Base-by-base conservation (phyloP, 2,329 filamentous ascomycete species). In the Dichotomopilus funicola region DNA sequence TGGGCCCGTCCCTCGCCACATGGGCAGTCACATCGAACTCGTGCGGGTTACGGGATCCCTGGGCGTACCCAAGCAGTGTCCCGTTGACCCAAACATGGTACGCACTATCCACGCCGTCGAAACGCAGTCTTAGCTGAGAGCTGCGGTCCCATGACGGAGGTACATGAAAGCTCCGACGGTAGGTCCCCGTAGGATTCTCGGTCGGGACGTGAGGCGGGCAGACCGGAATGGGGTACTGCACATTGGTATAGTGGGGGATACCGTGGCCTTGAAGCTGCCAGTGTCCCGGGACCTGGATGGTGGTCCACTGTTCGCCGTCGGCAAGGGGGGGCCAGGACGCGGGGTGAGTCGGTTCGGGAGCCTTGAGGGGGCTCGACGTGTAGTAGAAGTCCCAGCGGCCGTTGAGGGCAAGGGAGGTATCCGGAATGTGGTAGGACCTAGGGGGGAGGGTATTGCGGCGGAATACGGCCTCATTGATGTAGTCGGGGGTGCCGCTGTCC, bases 241-340 rank as follows among this genome's bases (percentile, higher is more conserved):
- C 75, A 61, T 88, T 89, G 8, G 85, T 88, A 64, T 89, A 88
- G 60, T 85, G 82, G 0, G 86, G 86, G 50, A 73, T 68, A 10
- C 85, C 85, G 64, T 83, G 81, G 33, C 85, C 85, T 68, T 88
- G 82, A 4, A 87, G 71, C 68, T 88, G 85, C 86, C 86, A 89
- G 64, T 84, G 81, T 3, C 82, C 82, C 0, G 85, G 85, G 0
- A 88, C 85, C 9, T 76, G 69, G 58, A 85, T 82, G 41, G 70
- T 71, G 19, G 71, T 69, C 75, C 80, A 82, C 2, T 62, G 59
- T 6, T 59, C 50, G 19, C 19, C 19, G 19, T 53, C 55, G 5
- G 44, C 13, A 42, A n/a, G 19, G 57, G 12, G 5, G 33, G 9
- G 4, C 36, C 11, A 2, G 8, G 35, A 38, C 34, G 40, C 54